phyloP scores from a whole-genome alignment of 108 stramenopile species.

The Nitzschia sp. region DNA sequence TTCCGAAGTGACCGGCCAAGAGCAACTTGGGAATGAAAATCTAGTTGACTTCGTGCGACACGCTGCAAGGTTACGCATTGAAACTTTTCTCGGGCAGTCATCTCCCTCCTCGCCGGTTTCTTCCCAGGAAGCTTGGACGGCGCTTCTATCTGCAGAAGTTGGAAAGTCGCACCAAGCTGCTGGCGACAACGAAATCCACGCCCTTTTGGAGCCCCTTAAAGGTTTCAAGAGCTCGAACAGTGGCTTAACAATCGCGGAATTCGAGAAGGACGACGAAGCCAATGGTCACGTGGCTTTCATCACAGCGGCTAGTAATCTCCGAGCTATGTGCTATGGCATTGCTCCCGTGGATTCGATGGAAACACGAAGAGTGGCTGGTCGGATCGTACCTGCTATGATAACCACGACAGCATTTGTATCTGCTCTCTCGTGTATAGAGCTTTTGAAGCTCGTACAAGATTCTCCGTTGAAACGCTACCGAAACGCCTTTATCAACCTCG shows the following conservation, averaged over 20 bases:
- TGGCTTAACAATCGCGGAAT: constrained; percentile 55
- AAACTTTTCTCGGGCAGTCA: constrained; percentile 39
- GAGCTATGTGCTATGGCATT: constrained; percentile 94
- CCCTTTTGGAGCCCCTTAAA: background rate
- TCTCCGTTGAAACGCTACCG: constrained; percentile 73
- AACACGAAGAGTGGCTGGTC: constrained; percentile 94
- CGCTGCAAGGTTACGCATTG: constrained; percentile 73
- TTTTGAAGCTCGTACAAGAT: constrained; percentile 86
- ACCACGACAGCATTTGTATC: constrained; percentile 97
- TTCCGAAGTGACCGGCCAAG: constrained; percentile 24
- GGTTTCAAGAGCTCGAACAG: background rate
- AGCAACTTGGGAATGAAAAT: constrained; percentile 67
- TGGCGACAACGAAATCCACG: background rate
- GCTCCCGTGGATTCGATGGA: constrained; percentile 93
- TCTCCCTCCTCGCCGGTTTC: constrained; percentile 31
- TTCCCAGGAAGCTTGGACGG: constrained; percentile 39
- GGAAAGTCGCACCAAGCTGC: background rate
- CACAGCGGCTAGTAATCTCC: constrained; percentile 91
- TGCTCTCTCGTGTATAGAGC: constrained; percentile 92
- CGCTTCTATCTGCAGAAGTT: constrained; percentile 57
- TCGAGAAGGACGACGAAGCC: constrained; percentile 97
- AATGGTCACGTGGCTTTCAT: constrained; percentile 95
- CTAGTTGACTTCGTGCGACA: constrained; percentile 73
- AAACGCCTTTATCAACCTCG: constrained; percentile 94
- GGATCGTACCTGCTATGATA: constrained; percentile 98